Evolutionary conservation across 148 eudicot species (phyloP), one percentile per base, ranked within the genome.

Genomic region (Agrostemma githago): DNA sequence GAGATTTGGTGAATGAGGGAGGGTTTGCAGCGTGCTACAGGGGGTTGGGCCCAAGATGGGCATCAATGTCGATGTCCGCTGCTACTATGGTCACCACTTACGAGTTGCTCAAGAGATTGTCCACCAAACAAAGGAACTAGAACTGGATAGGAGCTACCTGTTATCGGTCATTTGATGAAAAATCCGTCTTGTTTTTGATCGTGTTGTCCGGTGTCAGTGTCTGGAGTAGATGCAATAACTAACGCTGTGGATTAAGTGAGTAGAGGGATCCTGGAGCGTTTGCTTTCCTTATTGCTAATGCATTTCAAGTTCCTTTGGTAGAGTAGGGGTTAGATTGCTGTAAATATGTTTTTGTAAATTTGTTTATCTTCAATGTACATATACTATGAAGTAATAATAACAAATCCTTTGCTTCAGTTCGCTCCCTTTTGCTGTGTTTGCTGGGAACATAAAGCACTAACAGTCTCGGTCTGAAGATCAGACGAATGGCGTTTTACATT

Each of bases 61-160:
- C 89, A 51, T 88, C 92, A 21, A 88, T 86, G 90, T 88, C 92
- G 12, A 80, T 88, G 88, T 86, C 92, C 3, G 92, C 92, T 0
- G 85, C 92, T n/a, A 85, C 92, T 0, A 88, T 88, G 92, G 86
- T 88, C 70, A 88, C 92, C 53, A 88, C 92, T 5, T 88, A 88
- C 62, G 92, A 88, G 88, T 79, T 88, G 76, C 86, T 88, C 62
- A 88, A 88, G 80, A 82, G 88, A 34, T 83, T 88, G 14, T 88
- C 92, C 4, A 83, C 92, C 11, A 88, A 87, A 80, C 82, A 72
- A 14, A 14, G 8, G 14, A 16, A 2, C 37, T 63, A 8, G 41
- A 8, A 9, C 21, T 60, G 5, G 62, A 59, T 59, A 7, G 26
- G 5, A 8, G 2, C 9, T 48, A 11, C 54, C 15, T 10, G 12